Evolutionary conservation across 495 filamentous ascomycete genomes (phyloP), one percentile per base, ranked within the genome.

Genomic region (Pseudevernia furfuracea): DNA sequence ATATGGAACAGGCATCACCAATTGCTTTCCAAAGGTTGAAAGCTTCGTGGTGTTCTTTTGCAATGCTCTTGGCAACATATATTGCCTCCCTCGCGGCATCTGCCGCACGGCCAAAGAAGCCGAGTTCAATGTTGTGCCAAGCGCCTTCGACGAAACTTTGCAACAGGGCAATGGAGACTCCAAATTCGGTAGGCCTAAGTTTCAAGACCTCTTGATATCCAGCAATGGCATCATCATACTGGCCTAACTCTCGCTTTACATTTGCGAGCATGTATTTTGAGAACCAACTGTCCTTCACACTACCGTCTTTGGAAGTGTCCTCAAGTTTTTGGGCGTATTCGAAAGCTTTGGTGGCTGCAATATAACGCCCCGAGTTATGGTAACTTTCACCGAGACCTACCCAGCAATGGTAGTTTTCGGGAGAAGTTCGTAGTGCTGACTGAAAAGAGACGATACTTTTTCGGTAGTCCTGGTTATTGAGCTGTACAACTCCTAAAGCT

Each of bases 261-360:
- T 99, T 97, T 3, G 92, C 93, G n/a, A 96, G 81, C 86, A 99
- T 96, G 71, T 97, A 96, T 67, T 89, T 87, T 10, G 91, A 89
- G 72, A 97, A 97, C 94, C 94, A 99, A 41, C 83, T 86, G 48
- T 92, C 86, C 7, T 83, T 75, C 59, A 84, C 79, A 43, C 38
- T 63, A 4, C 79, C 78, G 8, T 70, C 57, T 28, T 69, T 69
- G 2, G 74, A 70, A 25, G 70, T 74, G 9, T 60, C 41, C 65
- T 89, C 88, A 55, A 93, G 76, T 59, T 77, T 79, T 67, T 90
- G 84, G 0, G 93, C 92, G 70, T 92, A 86, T 58, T 88, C 78
- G 66, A 97, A 93, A 23, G 94, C 90, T 71, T 92, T 94, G n/a
- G 87, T 89, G 1, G 94, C 92, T 15, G 94, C 90, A 64, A 95